Evolutionary conservation across 495 filamentous ascomycete species (phyloP), one percentile per base, ranked within the genome.

Genomic region (Aspergillus baeticus): DNA sequence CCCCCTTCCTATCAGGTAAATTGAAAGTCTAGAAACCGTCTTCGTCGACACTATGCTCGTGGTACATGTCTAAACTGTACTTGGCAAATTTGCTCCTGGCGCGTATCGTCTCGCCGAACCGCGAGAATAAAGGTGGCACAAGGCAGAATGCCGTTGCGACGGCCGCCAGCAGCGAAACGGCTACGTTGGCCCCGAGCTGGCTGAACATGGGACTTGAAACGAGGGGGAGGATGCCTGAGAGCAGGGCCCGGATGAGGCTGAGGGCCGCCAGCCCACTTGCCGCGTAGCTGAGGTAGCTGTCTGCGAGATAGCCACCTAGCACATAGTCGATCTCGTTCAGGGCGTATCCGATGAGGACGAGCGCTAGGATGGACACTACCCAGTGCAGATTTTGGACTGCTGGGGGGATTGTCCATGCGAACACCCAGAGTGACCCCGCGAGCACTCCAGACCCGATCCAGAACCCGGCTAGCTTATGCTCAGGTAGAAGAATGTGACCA

Each of bases 381-480:
- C 81, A 83, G 6, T 66, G 63, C 11, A 64, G 22, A 2, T 61
- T 22, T 13, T 58, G 38, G 0, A 67, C 56, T 4, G 66, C 57
- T 2, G 79, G 77, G 3, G 81, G 81, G 3, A 81, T 72, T 2
- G 77, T 81, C 73, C 74, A 77, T 15, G 70, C 77, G 51, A 82
- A 81, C 67, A 73, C 74, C 80, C 78, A 84, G 4, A 78, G 63
- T 7, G 67, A 69, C 14, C 67, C 64, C 5, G 77, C 76, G n/a
- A 79, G 58, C 21, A 71, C 60, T 8, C 79, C 78, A 2, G 75
- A 72, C 3, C 77, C 80, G 29, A 82, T 63, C 29, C 64, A 71
- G 22, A 81, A 76, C 13, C 79, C 81, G 3, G 64, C 51, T 3
- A 83, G 69, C 51, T 84, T 84, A 63, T 84, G 70, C 66, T 82